These are phyloP conservation scores for Daldinia sp. DNA, from an alignment of 2,329 filamentous ascomycete genomes.

Conservation along the genomic window DNA sequence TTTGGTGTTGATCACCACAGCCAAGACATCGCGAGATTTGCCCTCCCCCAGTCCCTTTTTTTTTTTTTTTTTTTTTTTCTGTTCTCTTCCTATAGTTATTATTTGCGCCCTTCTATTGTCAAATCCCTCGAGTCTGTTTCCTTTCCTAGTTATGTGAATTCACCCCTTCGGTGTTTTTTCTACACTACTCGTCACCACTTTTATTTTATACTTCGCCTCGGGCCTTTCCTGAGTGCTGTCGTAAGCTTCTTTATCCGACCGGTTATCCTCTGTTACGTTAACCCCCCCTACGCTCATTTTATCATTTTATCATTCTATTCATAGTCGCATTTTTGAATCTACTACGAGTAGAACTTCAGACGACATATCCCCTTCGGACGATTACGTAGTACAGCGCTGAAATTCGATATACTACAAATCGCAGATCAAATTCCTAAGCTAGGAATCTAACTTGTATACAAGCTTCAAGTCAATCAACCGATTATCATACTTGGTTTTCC, in stretches of 20 bases:
- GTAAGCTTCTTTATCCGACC: conserved; percentile 41
- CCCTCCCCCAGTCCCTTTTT: conserved; percentile 30
- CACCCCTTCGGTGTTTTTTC: conserved; percentile 3
- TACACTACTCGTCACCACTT: conserved; percentile 15
- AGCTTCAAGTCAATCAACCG: conserved; percentile 14
- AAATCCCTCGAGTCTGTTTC: neutral
- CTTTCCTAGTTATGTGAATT: neutral
- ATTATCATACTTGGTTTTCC: conserved; percentile 12
- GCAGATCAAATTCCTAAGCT: conserved; percentile 34
- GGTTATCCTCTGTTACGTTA: conserved; percentile 32
- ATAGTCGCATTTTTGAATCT: conserved; percentile 5
- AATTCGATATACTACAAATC: conserved; percentile 7
- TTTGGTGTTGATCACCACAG: conserved; percentile 41
- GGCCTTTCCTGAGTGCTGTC: conserved; percentile 15
- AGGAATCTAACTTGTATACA: conserved; percentile 27
- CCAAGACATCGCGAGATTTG: conserved; percentile 42
- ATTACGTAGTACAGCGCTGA: conserved; percentile 4
- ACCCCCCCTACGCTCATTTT: conserved; percentile 31
- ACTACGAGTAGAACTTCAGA: conserved; percentile 2
- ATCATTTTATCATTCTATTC: conserved; percentile 11
- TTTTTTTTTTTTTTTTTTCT: conserved; percentile 16
- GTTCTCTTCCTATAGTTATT: too few species aligned
- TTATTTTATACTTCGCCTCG: conserved; percentile 14
- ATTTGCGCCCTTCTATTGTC: conserved; percentile 2
- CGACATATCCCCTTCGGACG: conserved; percentile 8